Evolutionary conservation across 2,329 filamentous ascomycete species (phyloP), one percentile per base, ranked within the genome.

Genomic region (Microcyclospora tardicrescens): DNA sequence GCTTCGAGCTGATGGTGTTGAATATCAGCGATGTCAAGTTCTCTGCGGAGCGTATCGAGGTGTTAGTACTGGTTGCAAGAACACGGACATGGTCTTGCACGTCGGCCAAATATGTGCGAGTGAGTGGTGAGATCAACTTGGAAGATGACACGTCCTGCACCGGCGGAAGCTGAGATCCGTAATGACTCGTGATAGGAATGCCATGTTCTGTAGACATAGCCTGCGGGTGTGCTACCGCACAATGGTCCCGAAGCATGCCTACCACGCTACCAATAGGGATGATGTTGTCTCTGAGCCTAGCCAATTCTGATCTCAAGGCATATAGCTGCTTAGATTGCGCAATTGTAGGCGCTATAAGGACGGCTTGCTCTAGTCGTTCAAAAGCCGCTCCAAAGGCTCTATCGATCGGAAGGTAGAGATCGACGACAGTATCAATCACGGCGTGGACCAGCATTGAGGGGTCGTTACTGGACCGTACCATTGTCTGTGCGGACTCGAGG

Each of bases 1-100:
- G 87, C 45, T 77, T 79, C 2, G 85, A 81, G 34, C 83, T 78
- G 46, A 94, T 87, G 16, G 83, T 91, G 64, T 94, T 94, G 71
- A 95, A 95, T 43, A 94, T 94, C 27, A 95, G 68, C 48, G 84
- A 81, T 49, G 93, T 93, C 64, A 93, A 77, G 52, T 86, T 84
- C 54, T 75, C 70, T 2, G 72, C 67, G 13, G 81, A 77, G 42
- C 78, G 72, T 47, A 84, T 78, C 67, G 87, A 84, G 59, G 84
- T 81, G 49, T 84, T 81, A 29, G 94, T 73, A 1, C 74, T 74
- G 48, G 87, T 81, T 0, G 80, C 81, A 39, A 93, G 87, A 34
- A 87, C 75, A 13, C 91, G 75, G 52, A 81, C 83, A 63, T 95
- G 86, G 61, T 93, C 85, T 43, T 89, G 73, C 6, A 91, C 86